Evolutionary conservation across 441 rosid species (phyloP).

Genomic region (Populus hybrid): DNA sequence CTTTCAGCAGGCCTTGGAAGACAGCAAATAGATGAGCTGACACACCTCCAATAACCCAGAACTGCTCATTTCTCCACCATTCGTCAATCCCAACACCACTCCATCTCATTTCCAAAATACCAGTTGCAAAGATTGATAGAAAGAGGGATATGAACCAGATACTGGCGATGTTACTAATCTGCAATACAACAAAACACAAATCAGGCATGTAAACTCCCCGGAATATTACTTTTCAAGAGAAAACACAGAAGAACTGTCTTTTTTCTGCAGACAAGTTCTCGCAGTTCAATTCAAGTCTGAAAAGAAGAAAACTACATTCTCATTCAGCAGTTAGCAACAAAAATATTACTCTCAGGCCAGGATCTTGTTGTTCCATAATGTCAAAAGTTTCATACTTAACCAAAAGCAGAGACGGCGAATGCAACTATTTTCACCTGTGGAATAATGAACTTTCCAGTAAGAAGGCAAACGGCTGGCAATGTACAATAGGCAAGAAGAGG

Average conservation of each 20-base stretch:
- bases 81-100: conserved; percentile 98
- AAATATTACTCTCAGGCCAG: neutral
- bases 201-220: conserved; percentile 1
- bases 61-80: conserved; percentile 99
- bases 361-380: neutral
- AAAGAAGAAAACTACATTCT: neutral
- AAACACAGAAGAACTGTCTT: no score
- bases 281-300: neutral
- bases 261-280: neutral
- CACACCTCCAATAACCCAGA: conserved; percentile 99
- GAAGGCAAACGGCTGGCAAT: conserved; percentile 90
- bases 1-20: conserved; percentile 94
- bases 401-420: neutral
- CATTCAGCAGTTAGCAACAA: neutral
- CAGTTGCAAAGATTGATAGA: conserved; percentile 95
- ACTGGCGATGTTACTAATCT: conserved; percentile 97
- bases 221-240: neutral
- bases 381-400: neutral
- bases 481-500: conserved; percentile 94
- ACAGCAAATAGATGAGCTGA: conserved; percentile 95
- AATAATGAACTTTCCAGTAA: conserved; percentile 93
- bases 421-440: conserved; percentile 65
- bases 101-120: conserved; percentile 98
- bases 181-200: conserved; percentile 33
- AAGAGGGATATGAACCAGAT: conserved; percentile 98